Percentiles rank a stretch among this genome's conserved stretches.
These are phyloP conservation scores for Microbotryum intermedium DNA, from an alignment of 1,284 basidiomycete genomes.

Conservation along the genomic window DNA sequence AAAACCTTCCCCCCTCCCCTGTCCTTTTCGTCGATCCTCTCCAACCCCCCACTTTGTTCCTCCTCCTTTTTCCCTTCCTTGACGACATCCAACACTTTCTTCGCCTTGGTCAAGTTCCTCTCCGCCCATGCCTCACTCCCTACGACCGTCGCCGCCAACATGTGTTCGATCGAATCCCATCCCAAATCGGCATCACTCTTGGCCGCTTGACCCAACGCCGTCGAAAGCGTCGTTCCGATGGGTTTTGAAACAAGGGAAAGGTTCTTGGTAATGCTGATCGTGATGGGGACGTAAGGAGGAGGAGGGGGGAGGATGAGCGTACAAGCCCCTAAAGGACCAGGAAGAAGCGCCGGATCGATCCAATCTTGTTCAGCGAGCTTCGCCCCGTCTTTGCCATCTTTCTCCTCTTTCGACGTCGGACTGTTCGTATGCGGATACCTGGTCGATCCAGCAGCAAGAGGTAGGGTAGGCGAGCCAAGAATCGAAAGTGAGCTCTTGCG, in stretches of 20 bases:
- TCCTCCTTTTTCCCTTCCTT: slow-evolving; percentile 11
- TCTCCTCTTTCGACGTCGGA: not conserved
- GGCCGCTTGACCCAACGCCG: slow-evolving; percentile 11
- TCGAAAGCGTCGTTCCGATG: slow-evolving; percentile 5
- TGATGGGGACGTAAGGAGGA: slow-evolving; percentile 15
- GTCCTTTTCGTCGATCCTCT: too few species aligned
- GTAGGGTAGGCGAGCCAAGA: not conserved
- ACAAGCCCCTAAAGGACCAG: slow-evolving; percentile 21
- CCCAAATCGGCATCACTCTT: slow-evolving; percentile 5
- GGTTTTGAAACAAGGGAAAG: slow-evolving; percentile 4
- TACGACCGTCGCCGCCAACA: slow-evolving; percentile 8
- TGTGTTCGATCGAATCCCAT: slow-evolving; percentile 20
- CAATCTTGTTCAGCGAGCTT: too few species aligned
- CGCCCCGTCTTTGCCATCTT: not conserved
- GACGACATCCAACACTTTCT: slow-evolving; percentile 10
- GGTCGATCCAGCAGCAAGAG: not conserved
- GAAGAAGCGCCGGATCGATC: slow-evolving; percentile 8
- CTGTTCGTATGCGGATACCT: not conserved
- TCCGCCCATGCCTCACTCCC: slow-evolving; percentile 18
- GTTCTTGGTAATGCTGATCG: slow-evolving; percentile 11
- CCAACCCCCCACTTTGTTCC: not conserved
- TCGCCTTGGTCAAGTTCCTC: slow-evolving; percentile 6
- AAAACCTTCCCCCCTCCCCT: too few species aligned
- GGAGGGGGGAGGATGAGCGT: slow-evolving; percentile 13
- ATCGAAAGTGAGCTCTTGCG: slow-evolving; percentile 1